Evolutionary conservation across 192 early-diverging fungal genomes (phyloP), one percentile per base, ranked within the genome.

Genomic region (Lobosporangium transversale): DNA sequence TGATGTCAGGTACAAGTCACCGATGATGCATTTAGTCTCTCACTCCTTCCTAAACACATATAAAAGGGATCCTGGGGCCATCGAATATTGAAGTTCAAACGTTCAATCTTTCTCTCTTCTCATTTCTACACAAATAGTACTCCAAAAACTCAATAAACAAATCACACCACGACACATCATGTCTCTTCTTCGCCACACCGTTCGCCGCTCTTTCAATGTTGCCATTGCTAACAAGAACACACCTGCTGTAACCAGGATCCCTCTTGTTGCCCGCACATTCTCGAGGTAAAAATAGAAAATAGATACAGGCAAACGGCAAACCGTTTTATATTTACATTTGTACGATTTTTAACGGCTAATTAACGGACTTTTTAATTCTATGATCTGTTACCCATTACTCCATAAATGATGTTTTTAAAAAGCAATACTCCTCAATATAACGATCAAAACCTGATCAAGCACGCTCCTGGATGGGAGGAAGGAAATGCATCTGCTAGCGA

Each of bases 401-500:
- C n/a, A n/a, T n/a, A n/a, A n/a, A n/a, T n/a, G n/a, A n/a, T n/a
- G n/a, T n/a, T n/a, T n/a, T n/a, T n/a, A n/a, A n/a, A n/a, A n/a
- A 48, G 44, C 42, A 21, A 49, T 12, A 11, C 32, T 2, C 17
- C 65, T 20, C 32, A 35, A 14, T 35, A 9, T 31, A 31, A 69
- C 4, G 50, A 69, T 5, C 53, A 32, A 2, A 32, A 59, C 1
- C 14, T 53, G 14, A 61, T 70, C 43, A 70, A 70, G 53, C 58
- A 70, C 43, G 68, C 68, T n/a, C 68, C 68, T 18, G 68, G 68
- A 20, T 70, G 70, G 57, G 63, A 63, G 51, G 37, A 53, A 2
- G 70, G 66, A 24, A 61, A 75, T 17, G 62, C 57, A 17, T 71
- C 69, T 2, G 68, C 50, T 3, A 70, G 68, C 27, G 68, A 70